Conservation (phyloP, 1,284 basidiomycete genomes). For the Salmacisia buchloeana region DNA sequence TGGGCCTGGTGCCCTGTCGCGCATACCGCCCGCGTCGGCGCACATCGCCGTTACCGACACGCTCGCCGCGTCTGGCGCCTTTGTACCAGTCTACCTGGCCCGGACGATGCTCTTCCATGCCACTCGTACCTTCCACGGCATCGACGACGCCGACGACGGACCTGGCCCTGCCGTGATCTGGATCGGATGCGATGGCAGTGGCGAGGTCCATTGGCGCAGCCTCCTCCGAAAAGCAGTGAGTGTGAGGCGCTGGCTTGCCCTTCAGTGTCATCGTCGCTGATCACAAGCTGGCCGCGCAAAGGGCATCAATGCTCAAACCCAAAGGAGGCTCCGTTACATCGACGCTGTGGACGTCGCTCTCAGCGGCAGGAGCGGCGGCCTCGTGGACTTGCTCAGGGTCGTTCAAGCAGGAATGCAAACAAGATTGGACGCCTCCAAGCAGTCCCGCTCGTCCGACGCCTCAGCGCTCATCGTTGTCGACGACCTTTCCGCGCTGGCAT, state of each 20-base stretch:
- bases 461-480: slow-evolving; percentile 21
- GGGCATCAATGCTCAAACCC: slow-evolving; percentile 20
- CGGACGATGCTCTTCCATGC: slow-evolving; percentile 16
- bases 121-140: slow-evolving; percentile 11
- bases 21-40: slow-evolving; percentile 26
- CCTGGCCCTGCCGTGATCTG: slow-evolving; percentile 26
- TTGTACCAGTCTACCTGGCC: slow-evolving; percentile 26
- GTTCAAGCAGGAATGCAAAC: no score
- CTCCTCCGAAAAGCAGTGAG: slow-evolving; percentile 21
- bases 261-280: not conserved
- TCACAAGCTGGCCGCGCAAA: not conserved
- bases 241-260: no score
- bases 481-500: slow-evolving; percentile 24
- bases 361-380: not conserved
- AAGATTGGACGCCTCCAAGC: not conserved
- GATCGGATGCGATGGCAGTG: slow-evolving; percentile 25
- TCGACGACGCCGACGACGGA: slow-evolving; percentile 2
- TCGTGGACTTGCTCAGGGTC: slow-evolving; percentile 8
- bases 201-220: slow-evolving; percentile 21
- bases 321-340: slow-evolving; percentile 20
- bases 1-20: slow-evolving; percentile 12
- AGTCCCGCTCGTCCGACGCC: slow-evolving; percentile 12
- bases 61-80: slow-evolving; percentile 26
- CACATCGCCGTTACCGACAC: slow-evolving; percentile 33
- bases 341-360: slow-evolving; percentile 15